These are phyloP conservation scores for Geranium rotundifolium DNA, from an alignment of 345 rosid genomes.

Conservation along the genomic window DNA sequence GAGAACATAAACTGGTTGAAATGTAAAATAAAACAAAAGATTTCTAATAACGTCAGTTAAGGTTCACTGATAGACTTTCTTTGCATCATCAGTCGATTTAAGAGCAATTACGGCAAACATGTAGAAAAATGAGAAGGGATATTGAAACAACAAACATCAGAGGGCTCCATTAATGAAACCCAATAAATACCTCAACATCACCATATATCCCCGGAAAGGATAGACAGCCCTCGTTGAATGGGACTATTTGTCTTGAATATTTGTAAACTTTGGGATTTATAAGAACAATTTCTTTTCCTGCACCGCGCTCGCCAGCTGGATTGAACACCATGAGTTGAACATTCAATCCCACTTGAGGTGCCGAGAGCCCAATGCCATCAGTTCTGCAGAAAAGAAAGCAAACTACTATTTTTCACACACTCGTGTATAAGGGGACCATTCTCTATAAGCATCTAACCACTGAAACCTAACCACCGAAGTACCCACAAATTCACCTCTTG, in stretches of 20 bases:
- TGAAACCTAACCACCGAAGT: neutral
- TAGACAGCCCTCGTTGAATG: slow-evolving; percentile 74
- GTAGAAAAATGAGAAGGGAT: neutral
- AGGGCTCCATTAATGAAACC: neutral
- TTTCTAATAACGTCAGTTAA: neutral
- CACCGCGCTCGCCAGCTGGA: slow-evolving; percentile 58
- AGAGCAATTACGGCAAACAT: neutral
- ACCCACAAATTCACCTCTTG: neutral
- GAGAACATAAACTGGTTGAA: neutral
- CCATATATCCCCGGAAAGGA: slow-evolving; percentile 89
- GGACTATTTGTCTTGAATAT: slow-evolving; percentile 53
- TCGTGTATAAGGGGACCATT: slow-evolving; percentile 12
- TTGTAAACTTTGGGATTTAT: slow-evolving; percentile 69
- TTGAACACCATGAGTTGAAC: slow-evolving; percentile 93
- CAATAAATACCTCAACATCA: slow-evolving; percentile 52
- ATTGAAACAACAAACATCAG: neutral
- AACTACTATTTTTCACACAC: slow-evolving; percentile 16
- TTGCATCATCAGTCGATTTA: neutral
- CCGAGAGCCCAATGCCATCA: slow-evolving; percentile 92
- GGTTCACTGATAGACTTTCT: neutral
- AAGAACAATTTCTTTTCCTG: slow-evolving; percentile 84
- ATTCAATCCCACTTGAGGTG: slow-evolving; percentile 91
- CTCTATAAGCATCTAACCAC: slow-evolving; percentile 9
- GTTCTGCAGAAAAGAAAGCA: slow-evolving; percentile 55
- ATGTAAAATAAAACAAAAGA: neutral